Percentiles rank a stretch among this genome's conserved stretches.
Conservation (phyloP, 805 yeast species). For the Cyberlindnera misumaiensis region DNA sequence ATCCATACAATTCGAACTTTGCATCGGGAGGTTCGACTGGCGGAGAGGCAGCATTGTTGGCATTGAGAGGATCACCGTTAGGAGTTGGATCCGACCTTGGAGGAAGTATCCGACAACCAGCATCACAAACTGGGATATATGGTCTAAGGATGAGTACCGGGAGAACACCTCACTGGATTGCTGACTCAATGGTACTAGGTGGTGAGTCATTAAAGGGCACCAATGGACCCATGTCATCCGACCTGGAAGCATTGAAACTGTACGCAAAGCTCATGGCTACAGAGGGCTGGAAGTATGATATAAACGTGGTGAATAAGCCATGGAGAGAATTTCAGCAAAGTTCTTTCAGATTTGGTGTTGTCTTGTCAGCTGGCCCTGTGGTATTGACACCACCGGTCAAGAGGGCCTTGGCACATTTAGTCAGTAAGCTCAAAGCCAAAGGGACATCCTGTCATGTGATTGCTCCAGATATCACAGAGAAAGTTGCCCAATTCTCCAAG, state of each 20-base stretch:
- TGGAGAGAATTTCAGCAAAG: constrained; percentile 35
- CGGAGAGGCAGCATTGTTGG: constrained; percentile 46
- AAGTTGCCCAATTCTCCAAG: constrained; percentile 28
- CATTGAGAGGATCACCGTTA: constrained; percentile 35
- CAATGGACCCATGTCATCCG: constrained; percentile 40
- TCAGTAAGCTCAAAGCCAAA: constrained; percentile 26
- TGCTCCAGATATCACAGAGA: constrained; percentile 28
- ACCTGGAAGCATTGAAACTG: constrained; percentile 30
- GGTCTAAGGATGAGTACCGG: constrained; percentile 38
- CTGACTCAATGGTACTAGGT: constrained; percentile 15
- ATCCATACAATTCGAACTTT: constrained; percentile 35
- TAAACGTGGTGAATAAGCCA: constrained; percentile 32
- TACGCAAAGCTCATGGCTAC: constrained; percentile 26
- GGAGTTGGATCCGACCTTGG: constrained; percentile 55
- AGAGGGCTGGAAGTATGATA: constrained; percentile 38
- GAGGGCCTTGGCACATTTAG: constrained; percentile 34
- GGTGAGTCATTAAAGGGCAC: constrained; percentile 31
- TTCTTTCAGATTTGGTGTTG: constrained; percentile 34
- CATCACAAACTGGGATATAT: constrained; percentile 34
- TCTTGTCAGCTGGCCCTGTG: constrained; percentile 35
- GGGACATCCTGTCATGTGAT: constrained; percentile 47
- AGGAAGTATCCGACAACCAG: constrained; percentile 44
- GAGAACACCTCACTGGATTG: constrained; percentile 29
- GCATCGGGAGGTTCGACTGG: constrained; percentile 52
- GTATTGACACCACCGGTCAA: constrained; percentile 46